Evolutionary conservation across 2,329 filamentous ascomycete genomes (phyloP).

Genomic region (Pseudogymnoascus sp.): DNA sequence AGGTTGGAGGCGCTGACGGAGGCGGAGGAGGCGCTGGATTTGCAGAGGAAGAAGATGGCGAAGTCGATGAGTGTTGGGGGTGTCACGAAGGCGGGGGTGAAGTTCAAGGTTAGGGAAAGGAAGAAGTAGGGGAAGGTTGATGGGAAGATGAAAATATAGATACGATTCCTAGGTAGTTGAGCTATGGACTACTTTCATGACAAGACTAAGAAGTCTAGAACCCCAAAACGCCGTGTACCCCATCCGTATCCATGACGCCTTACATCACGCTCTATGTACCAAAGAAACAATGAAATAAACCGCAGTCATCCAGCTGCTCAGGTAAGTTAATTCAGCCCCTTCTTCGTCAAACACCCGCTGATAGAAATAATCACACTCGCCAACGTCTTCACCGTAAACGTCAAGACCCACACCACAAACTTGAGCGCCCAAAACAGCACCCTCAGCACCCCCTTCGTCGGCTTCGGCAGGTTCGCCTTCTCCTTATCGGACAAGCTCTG

Average conservation of each 20-base stretch:
- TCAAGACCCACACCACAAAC: conserved; percentile 49
- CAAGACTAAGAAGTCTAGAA: neutral
- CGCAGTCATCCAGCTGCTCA: neutral
- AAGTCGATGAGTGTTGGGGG: conserved; percentile 55
- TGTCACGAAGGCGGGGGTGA: conserved; percentile 50
- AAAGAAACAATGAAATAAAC: neutral
- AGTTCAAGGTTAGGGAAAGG: conserved; percentile 53
- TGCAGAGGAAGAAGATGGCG: conserved; percentile 55
- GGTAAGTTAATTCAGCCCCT: conserved; percentile 27
- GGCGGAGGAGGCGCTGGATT: conserved; percentile 48
- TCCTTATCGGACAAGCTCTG: conserved; percentile 24
- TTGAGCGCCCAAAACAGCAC: conserved; percentile 47
- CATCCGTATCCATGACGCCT: neutral
- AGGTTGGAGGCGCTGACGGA: conserved; percentile 46
- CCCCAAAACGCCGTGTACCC: neutral
- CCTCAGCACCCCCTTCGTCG: conserved; percentile 41
- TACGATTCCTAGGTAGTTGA: neutral
- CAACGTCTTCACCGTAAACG: conserved; percentile 46
- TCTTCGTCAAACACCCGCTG: conserved; percentile 41
- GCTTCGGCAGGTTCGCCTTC: conserved; percentile 38
- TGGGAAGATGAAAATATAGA: neutral
- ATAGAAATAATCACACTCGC: conserved; percentile 42
- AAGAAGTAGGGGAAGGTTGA: conserved; percentile 36
- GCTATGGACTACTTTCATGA: neutral
- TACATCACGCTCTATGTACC: neutral